Conservation (phyloP, 768 basidiomycete genomes). For the Leccinum subgranulosum region DNA sequence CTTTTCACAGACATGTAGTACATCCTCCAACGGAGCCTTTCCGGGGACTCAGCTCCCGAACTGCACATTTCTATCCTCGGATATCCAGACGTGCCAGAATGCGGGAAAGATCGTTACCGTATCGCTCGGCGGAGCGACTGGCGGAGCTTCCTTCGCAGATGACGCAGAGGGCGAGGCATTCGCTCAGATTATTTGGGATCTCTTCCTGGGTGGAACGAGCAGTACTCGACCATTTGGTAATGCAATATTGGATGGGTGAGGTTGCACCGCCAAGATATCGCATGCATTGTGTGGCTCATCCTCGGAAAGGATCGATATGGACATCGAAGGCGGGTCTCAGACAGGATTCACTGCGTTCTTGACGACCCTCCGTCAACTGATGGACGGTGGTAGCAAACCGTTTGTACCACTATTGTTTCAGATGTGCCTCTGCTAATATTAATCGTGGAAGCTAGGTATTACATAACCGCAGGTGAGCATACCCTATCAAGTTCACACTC, state of each 20-base stretch:
- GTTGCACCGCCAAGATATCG: neutral
- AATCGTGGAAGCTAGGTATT: constrained; percentile 32
- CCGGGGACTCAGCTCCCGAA: constrained; percentile 61
- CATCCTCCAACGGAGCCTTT: constrained; percentile 52
- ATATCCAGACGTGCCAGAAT: constrained; percentile 62
- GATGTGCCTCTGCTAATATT: neutral
- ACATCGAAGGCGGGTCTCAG: constrained; percentile 44
- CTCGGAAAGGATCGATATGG: constrained; percentile 39
- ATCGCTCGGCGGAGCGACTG: constrained; percentile 63
- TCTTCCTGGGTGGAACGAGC: constrained; percentile 67
- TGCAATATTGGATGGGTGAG: constrained; percentile 70
- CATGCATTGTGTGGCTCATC: neutral
- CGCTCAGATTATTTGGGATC: constrained; percentile 63
- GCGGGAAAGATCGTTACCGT: constrained; percentile 62
- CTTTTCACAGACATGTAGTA: constrained; percentile 54
- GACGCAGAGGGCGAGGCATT: constrained; percentile 57
- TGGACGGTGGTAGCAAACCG: constrained; percentile 27
- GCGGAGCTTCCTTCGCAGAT: constrained; percentile 55
- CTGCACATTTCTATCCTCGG: constrained; percentile 57
- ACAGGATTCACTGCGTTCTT: constrained; percentile 33
- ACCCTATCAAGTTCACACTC: neutral
- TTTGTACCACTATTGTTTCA: constrained; percentile 7
- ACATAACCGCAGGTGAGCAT: constrained; percentile 38
- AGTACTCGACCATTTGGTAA: constrained; percentile 66
- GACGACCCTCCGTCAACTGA: constrained; percentile 28